phyloP scores from a whole-genome alignment of 305 asterid species.

The Fraxinus platypoda region DNA sequence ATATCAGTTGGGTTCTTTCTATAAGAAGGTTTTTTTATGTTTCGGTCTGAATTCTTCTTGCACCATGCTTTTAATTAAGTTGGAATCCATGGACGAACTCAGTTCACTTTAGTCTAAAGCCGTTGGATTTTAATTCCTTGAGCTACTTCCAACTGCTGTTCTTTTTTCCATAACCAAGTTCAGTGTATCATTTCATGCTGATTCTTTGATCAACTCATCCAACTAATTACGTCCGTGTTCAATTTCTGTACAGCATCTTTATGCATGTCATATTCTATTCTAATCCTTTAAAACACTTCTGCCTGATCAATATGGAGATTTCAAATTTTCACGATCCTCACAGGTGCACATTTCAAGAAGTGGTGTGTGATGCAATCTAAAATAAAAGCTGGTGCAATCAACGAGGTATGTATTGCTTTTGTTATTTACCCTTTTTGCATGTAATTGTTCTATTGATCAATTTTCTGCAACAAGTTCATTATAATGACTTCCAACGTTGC shows the following conservation, averaged over 20 bases:
- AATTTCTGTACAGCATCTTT: background rate
- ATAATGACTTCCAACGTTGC: slow-evolving; percentile 28
- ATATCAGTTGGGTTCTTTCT: background rate
- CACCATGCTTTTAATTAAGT: background rate
- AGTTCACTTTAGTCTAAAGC: background rate
- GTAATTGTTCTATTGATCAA: background rate
- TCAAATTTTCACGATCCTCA: slow-evolving; percentile 14
- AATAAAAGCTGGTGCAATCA: slow-evolving; percentile 68
- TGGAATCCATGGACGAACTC: background rate
- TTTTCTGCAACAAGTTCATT: background rate
- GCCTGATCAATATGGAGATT: background rate
- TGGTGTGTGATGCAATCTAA: slow-evolving; percentile 94
- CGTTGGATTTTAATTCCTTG: background rate
- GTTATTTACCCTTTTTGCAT: background rate
- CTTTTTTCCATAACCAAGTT: background rate
- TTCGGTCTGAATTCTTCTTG: background rate
- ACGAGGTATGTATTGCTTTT: slow-evolving; percentile 46
- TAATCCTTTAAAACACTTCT: background rate
- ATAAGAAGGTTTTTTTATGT: background rate
- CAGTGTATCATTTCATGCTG: background rate
- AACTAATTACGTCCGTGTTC: background rate
- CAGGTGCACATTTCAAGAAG: slow-evolving; percentile 91
- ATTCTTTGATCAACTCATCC: background rate
- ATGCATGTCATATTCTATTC: background rate
- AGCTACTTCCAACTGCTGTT: background rate